Percentiles rank a stretch among this genome's conserved stretches.
Evolutionary conservation across 139 green algal species (phyloP).

Genomic region (Tetratostichococcus sp.): DNA sequence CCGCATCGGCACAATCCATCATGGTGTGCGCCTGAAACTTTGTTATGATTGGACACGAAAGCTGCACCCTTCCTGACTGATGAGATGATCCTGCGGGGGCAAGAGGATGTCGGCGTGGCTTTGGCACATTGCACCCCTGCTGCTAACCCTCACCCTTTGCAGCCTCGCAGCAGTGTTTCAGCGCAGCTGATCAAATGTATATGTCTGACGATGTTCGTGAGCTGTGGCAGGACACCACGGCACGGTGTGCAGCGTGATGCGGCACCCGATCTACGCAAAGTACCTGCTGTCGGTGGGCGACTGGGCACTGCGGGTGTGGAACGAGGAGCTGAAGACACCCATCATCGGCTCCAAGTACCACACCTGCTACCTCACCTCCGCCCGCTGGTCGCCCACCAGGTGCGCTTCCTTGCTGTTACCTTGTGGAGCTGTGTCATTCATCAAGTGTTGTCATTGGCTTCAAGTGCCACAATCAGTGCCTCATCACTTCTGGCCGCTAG

Average conservation of each 20-base stretch:
- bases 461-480: too few species aligned
- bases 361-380: slow-evolving; percentile 70
- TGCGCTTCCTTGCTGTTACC: neutral
- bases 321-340: slow-evolving; percentile 83
- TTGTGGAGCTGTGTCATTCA: too few species aligned
- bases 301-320: slow-evolving; percentile 89
- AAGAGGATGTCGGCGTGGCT: too few species aligned
- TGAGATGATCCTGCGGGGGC: too few species aligned
- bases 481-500: too few species aligned
- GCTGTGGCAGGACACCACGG: slow-evolving; percentile 68
- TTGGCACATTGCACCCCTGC: too few species aligned
- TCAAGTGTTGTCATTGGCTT: too few species aligned
- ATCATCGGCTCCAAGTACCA: slow-evolving; percentile 85
- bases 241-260: slow-evolving; percentile 71
- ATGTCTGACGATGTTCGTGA: neutral
- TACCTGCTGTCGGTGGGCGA: slow-evolving; percentile 89
- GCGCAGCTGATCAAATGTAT: too few species aligned
- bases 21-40: slow-evolving; percentile 20
- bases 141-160: too few species aligned
- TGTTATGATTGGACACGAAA: too few species aligned
- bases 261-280: slow-evolving; percentile 89
- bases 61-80: too few species aligned
- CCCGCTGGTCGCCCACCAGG: slow-evolving; percentile 70
- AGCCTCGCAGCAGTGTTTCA: too few species aligned
- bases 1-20: slow-evolving; percentile 70